phyloP scores from a whole-genome alignment of 129 eudicot genomes.

The Rutidosis leptorrhynchoides region DNA sequence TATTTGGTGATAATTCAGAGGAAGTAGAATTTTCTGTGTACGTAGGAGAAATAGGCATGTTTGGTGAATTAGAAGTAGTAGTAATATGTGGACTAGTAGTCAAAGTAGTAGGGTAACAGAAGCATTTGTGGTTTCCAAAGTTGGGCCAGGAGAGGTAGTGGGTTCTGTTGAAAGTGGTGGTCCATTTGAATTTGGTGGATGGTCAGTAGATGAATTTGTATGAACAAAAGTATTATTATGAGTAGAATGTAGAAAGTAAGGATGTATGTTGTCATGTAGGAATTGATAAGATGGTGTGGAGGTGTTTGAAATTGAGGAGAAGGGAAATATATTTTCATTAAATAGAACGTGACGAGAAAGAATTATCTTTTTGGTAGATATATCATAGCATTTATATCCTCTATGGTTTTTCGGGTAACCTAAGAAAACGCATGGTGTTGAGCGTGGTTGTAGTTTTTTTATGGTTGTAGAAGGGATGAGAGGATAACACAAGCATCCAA shows the following conservation, averaged over 20 bases:
- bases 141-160: too few relatives aligned
- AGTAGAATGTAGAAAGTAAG: too few relatives aligned
- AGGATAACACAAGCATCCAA: background rate
- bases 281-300: background rate
- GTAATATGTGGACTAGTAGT: too few relatives aligned
- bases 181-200: too few relatives aligned
- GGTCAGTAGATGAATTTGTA: too few relatives aligned
- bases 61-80: too few relatives aligned
- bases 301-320: background rate
- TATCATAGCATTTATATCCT: conserved; percentile 9
- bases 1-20: too few relatives aligned
- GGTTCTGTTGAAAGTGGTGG: too few relatives aligned
- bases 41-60: background rate
- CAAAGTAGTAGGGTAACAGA: too few relatives aligned
- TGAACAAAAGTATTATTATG: too few relatives aligned
- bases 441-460: background rate
- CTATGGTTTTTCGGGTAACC: background rate
- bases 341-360: background rate
- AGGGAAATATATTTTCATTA: background rate
- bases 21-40: too few relatives aligned
- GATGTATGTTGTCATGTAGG: background rate
- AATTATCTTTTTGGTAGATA: background rate
- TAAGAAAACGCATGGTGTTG: background rate
- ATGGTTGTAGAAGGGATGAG: background rate
- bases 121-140: too few relatives aligned